Percentiles rank a stretch among this genome's conserved stretches.
Conservation (phyloP, 1,284 basidiomycete genomes). For the Fomes fomentarius region DNA sequence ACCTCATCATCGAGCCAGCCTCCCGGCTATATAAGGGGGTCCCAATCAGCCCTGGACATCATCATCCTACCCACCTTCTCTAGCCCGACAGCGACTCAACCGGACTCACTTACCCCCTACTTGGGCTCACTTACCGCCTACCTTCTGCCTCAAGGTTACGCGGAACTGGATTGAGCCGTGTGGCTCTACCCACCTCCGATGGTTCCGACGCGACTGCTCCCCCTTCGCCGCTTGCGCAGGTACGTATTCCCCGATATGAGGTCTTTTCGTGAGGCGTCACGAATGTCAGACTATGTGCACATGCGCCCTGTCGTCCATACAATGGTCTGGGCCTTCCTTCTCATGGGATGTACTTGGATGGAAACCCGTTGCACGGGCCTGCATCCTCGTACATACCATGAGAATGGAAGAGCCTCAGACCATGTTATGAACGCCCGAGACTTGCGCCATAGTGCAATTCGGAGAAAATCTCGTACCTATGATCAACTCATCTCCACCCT, state of each 20-base stretch:
- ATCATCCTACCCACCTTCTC: background rate
- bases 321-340: constrained; percentile 26
- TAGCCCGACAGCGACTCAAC: background rate
- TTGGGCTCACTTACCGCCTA: no score
- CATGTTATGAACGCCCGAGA: constrained; percentile 22
- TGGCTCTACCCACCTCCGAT: no score
- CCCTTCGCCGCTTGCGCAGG: no score
- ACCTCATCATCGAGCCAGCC: background rate
- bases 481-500: no score
- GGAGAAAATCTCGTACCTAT: no score
- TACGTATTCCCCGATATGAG: background rate
- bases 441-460: background rate
- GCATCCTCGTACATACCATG: constrained; percentile 32
- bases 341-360: constrained; percentile 28
- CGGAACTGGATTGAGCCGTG: no score
- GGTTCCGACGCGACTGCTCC: no score
- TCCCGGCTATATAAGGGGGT: background rate
- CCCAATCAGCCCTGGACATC: background rate
- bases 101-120: background rate
- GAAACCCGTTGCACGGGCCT: constrained; percentile 25
- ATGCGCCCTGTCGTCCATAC: constrained; percentile 10
- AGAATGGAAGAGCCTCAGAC: constrained; percentile 34
- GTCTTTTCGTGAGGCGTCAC: no score
- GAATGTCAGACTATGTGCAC: background rate
- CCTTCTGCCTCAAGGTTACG: no score